These are phyloP conservation scores for Trichoderma pleuroti DNA, from an alignment of 2,329 filamentous ascomycete species.

Conservation along the genomic window DNA sequence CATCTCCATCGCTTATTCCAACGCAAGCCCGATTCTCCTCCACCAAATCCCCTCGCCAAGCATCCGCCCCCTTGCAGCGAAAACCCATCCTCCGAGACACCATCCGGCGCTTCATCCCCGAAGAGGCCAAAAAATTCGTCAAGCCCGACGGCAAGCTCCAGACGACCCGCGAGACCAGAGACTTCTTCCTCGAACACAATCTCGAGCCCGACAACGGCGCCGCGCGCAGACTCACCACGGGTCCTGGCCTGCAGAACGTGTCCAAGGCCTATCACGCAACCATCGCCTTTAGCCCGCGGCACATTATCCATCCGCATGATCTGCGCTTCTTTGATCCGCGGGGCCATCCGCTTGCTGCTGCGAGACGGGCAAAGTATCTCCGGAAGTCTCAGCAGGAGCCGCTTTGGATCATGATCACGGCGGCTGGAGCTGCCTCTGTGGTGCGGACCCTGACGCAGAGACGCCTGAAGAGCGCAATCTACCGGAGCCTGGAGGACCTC, in stretches of 20 bases:
- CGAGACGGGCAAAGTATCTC: conserved; percentile 29
- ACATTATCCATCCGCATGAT: conserved; percentile 35
- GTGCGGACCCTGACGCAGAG: conserved; percentile 28
- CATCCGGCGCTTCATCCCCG: conserved; percentile 24
- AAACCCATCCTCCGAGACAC: background rate
- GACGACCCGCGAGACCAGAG: conserved; percentile 29
- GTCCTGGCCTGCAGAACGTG: conserved; percentile 18
- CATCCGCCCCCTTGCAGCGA: conserved; percentile 3
- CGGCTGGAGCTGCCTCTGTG: conserved; percentile 20
- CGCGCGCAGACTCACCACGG: conserved; percentile 19
- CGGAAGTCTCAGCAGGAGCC: conserved; percentile 27
- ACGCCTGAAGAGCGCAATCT: conserved; percentile 29
- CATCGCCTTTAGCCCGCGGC: conserved; percentile 27
- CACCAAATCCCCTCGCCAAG: background rate
- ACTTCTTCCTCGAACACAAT: conserved; percentile 28
- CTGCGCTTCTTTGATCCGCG: conserved; percentile 32
- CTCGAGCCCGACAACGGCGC: conserved; percentile 27
- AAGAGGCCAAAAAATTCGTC: conserved; percentile 24
- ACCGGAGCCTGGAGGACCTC: conserved; percentile 27
- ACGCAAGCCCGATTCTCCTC: background rate
- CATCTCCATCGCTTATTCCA: background rate
- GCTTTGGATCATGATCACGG: conserved; percentile 33
- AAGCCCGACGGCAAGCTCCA: conserved; percentile 25
- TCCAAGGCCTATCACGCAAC: conserved; percentile 24
- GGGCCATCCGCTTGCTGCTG: conserved; percentile 32